A percentile compares a stretch with the other conserved stretches of the same genome.
phyloP scores from a whole-genome alignment of 169 alveolate genomes.

The Cryptosporidium meleagridis region DNA sequence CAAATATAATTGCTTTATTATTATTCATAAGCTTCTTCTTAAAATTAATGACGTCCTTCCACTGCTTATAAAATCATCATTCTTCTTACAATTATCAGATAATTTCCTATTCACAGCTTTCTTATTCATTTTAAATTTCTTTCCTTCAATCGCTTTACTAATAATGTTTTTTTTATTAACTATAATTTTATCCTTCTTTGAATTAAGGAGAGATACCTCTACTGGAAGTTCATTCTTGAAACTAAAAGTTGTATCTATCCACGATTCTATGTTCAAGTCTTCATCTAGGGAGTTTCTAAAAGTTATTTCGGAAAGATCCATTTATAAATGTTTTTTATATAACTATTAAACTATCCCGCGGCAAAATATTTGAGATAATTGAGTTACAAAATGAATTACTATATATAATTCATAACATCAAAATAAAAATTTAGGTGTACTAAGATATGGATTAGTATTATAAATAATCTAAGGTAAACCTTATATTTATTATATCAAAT shows the following conservation, averaged over 20 bases:
- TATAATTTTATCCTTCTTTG: not conserved
- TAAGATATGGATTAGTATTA: not conserved
- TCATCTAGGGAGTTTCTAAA: conserved; percentile 35
- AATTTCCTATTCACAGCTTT: not conserved
- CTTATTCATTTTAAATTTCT: not conserved
- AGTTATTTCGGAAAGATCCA: not conserved
- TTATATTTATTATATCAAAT: not conserved
- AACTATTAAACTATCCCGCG: not conserved
- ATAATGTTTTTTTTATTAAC: not conserved
- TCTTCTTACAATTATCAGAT: not conserved
- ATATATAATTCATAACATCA: not conserved
- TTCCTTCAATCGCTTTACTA: not conserved
- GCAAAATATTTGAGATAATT: not conserved
- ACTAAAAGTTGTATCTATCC: not conserved
- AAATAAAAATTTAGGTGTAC: not conserved
- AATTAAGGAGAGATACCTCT: not conserved
- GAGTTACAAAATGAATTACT: too few species aligned
- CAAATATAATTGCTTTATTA: not conserved
- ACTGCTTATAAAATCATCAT: not conserved
- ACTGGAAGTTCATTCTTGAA: not conserved
- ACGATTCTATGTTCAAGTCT: conserved; percentile 21
- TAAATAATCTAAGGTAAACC: not conserved
- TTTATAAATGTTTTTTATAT: not conserved
- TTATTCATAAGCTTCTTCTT: not conserved
- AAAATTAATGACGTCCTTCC: conserved; percentile 3